phyloP scores from a whole-genome alignment of 768 basidiomycete genomes.

The Serpula lacrymans region DNA sequence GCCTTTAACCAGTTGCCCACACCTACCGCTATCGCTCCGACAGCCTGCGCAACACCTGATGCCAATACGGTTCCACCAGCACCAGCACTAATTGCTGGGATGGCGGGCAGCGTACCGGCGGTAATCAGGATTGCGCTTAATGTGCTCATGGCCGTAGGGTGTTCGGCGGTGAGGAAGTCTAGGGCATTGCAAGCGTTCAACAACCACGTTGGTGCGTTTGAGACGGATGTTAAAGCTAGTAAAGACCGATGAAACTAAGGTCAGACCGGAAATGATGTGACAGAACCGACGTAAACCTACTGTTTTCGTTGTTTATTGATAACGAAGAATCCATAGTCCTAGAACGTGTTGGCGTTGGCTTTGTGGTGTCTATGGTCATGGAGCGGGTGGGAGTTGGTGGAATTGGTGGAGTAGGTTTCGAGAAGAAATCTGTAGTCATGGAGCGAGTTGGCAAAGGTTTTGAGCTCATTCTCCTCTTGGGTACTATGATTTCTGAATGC shows the following conservation, averaged over 20 bases:
- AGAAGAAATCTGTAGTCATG: slow-evolving; percentile 8
- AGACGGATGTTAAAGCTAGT: slow-evolving; percentile 40
- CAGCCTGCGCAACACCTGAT: slow-evolving; percentile 70
- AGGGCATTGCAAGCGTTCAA: slow-evolving; percentile 74
- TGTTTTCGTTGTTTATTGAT: too few species aligned
- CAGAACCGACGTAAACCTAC: too few species aligned
- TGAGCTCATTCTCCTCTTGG: too few species aligned
- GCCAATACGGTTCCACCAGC: slow-evolving; percentile 74
- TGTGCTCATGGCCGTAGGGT: slow-evolving; percentile 72
- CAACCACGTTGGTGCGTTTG: slow-evolving; percentile 72
- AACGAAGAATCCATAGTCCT: too few species aligned
- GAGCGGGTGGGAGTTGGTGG: slow-evolving; percentile 11
- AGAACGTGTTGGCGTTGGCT: slow-evolving; percentile 1
- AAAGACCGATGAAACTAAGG: neutral
- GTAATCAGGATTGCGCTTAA: slow-evolving; percentile 78
- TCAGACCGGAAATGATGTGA: neutral
- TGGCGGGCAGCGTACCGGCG: slow-evolving; percentile 68
- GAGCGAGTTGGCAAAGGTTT: too few species aligned
- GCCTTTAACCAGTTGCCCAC: slow-evolving; percentile 58
- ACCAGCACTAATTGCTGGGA: slow-evolving; percentile 65
- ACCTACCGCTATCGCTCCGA: slow-evolving; percentile 76
- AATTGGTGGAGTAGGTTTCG: slow-evolving; percentile 9
- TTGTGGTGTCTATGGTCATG: slow-evolving; percentile 20
- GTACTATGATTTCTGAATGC: too few species aligned
- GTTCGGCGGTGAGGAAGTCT: slow-evolving; percentile 70